These are phyloP conservation scores for Didymella sp. DNA, from an alignment of 2,329 filamentous ascomycete species.

Conservation along the genomic window DNA sequence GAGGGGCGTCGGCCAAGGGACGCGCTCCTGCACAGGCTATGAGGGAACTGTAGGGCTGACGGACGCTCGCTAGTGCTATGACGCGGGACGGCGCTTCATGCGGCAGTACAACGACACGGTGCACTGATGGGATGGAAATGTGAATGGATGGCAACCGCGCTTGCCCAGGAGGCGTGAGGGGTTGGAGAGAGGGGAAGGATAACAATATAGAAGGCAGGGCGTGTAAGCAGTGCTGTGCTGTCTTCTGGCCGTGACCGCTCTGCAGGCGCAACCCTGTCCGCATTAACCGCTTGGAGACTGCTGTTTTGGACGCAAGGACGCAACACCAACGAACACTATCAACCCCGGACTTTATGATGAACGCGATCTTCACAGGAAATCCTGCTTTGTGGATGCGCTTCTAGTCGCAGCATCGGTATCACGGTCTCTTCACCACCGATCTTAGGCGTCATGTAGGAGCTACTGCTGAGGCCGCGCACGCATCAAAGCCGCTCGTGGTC, in stretches of 20 bases:
- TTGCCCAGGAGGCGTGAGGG: constrained; percentile 5
- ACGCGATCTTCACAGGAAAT: not conserved
- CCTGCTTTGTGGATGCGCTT: not conserved
- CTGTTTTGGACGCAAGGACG: constrained; percentile 4
- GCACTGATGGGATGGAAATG: not conserved
- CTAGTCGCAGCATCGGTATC: constrained; percentile 1
- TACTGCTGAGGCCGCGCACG: constrained; percentile 12
- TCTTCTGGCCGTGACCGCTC: constrained; percentile 15
- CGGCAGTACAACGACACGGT: not conserved
- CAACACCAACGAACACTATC: constrained; percentile 7
- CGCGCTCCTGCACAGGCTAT: constrained; percentile 13
- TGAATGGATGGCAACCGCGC: constrained; percentile 1
- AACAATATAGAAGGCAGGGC: not conserved
- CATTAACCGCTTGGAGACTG: constrained; percentile 18
- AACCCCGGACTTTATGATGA: not conserved
- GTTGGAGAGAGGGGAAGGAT: not conserved
- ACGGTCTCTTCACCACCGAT: constrained; percentile 7
- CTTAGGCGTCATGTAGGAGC: not conserved
- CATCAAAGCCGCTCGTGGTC: not conserved
- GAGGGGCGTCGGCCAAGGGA: constrained; percentile 13
- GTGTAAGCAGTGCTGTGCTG: constrained; percentile 12
- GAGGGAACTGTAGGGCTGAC: constrained; percentile 21
- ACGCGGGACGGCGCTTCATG: constrained; percentile 21
- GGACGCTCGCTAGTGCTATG: constrained; percentile 20
- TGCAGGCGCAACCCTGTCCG: constrained; percentile 13